phyloP scores from a whole-genome alignment of 2,329 filamentous ascomycete genomes.

The Orbilia quercus region DNA sequence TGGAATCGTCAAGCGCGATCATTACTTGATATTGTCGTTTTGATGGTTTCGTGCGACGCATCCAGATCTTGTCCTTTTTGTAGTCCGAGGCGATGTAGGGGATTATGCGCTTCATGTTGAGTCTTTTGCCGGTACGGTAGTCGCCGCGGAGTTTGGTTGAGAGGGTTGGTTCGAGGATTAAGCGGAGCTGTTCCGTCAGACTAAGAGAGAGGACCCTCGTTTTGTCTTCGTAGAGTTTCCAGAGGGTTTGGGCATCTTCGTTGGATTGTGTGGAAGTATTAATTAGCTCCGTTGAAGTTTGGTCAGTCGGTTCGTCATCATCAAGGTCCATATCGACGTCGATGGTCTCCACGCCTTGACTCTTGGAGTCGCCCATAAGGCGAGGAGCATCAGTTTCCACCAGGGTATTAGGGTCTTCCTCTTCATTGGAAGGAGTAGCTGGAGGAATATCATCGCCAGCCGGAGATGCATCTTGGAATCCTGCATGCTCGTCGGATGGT shows the following conservation, averaged over 20 bases:
- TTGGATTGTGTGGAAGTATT: constrained; percentile 57
- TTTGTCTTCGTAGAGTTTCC: constrained; percentile 83
- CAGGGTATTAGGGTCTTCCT: constrained; percentile 36
- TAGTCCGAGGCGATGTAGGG: constrained; percentile 98
- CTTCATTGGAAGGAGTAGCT: constrained; percentile 11
- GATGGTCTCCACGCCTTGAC: constrained; percentile 12
- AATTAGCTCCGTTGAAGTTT: neutral
- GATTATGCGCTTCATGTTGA: constrained; percentile 99
- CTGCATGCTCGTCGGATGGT: constrained; percentile 36
- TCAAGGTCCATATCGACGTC: constrained; percentile 47
- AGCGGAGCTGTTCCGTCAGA: constrained; percentile 90
- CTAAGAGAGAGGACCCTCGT: constrained; percentile 88
- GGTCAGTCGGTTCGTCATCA: constrained; percentile 6
- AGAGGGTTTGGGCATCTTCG: constrained; percentile 76
- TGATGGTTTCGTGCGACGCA: constrained; percentile 88
- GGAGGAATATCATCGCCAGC: constrained; percentile 18
- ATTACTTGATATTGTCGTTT: constrained; percentile 98
- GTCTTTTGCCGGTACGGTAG: constrained; percentile 95
- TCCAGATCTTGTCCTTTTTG: constrained; percentile 99
- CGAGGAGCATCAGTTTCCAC: constrained; percentile 39
- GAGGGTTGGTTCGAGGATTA: constrained; percentile 93
- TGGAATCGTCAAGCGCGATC: constrained; percentile 94
- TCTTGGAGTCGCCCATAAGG: constrained; percentile 23
- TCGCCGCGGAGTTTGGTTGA: constrained; percentile 96
- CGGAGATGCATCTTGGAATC: constrained; percentile 31